Evolutionary conservation across 2,329 filamentous ascomycete species (phyloP).

Genomic region (Alternaria novae-zelandiae): DNA sequence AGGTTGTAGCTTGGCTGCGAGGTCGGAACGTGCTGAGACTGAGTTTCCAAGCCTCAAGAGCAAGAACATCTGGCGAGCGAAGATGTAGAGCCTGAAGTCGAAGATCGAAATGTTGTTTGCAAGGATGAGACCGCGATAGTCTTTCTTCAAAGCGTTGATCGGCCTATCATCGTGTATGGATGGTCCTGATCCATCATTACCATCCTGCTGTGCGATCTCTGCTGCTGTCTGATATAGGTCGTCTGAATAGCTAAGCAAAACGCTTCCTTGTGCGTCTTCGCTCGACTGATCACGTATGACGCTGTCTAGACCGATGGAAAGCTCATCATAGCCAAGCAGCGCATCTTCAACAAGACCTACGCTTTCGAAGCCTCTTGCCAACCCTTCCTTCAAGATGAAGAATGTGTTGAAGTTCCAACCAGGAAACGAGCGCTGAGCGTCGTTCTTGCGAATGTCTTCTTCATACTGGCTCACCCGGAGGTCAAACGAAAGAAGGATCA

Average conservation of each 20-base stretch:
- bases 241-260: slow-evolving; percentile 74
- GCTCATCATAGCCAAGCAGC: slow-evolving; percentile 90
- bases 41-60: slow-evolving; percentile 81
- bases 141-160: slow-evolving; percentile 62
- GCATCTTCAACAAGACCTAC: slow-evolving; percentile 96
- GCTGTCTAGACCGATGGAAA: slow-evolving; percentile 83
- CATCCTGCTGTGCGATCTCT: slow-evolving; percentile 29
- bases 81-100: slow-evolving; percentile 93
- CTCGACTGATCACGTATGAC: slow-evolving; percentile 76
- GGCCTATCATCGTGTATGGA: slow-evolving; percentile 43
- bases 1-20: slow-evolving; percentile 47
- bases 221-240: slow-evolving; percentile 66
- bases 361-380: slow-evolving; percentile 93
- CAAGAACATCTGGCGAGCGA: slow-evolving; percentile 83
- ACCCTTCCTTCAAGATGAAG: slow-evolving; percentile 94
- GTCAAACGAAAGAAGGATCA: slow-evolving; percentile 90
- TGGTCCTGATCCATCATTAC: slow-evolving; percentile 12
- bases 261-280: slow-evolving; percentile 71
- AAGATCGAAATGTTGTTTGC: slow-evolving; percentile 95
- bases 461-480: slow-evolving; percentile 91
- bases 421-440: slow-evolving; percentile 82
- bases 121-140: slow-evolving; percentile 89
- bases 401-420: slow-evolving; percentile 99
- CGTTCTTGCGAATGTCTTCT: slow-evolving; percentile 94
- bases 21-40: slow-evolving; percentile 50